phyloP scores from a whole-genome alignment of 257 asterid genomes.

The Fraxinus anomala region DNA sequence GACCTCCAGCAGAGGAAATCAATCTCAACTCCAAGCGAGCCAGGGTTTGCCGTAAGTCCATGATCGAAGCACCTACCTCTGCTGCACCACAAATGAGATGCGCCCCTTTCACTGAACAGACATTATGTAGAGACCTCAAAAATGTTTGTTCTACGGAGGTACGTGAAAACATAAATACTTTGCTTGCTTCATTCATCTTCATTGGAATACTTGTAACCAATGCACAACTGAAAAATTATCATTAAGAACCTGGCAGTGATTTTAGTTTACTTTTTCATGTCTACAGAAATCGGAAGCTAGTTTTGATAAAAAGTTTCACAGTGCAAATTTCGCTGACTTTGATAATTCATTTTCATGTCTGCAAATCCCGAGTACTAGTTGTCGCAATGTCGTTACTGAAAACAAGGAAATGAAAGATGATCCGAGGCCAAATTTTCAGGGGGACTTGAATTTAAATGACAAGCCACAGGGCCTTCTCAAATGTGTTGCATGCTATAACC shows the following conservation, averaged over 20 bases:
- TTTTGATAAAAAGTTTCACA: conserved; percentile 27
- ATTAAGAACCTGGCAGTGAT: conserved; percentile 24
- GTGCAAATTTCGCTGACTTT: conserved; percentile 34
- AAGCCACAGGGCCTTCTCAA: conserved; percentile 44
- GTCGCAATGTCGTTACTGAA: conserved; percentile 32
- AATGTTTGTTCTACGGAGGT: conserved; percentile 40
- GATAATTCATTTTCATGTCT: conserved; percentile 35
- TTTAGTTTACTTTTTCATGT: conserved; percentile 23
- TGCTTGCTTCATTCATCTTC: conserved; percentile 19
- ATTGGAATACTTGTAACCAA: conserved; percentile 22
- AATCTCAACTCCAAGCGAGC: conserved; percentile 33
- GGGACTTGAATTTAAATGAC: conserved; percentile 31
- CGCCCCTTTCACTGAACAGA: conserved; percentile 36
- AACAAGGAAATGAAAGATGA: conserved; percentile 38
- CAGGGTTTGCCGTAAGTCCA: conserved; percentile 24
- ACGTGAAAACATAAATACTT: conserved; percentile 15
- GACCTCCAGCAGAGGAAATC: conserved; percentile 32
- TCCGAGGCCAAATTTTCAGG: conserved; percentile 33
- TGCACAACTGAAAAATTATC: conserved; percentile 16
- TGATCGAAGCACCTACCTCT: conserved; percentile 22
- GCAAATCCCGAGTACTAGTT: conserved; percentile 36
- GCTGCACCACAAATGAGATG: conserved; percentile 32
- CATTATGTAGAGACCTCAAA: conserved; percentile 32
- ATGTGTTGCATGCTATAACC: conserved; percentile 63
- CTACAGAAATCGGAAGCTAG: conserved; percentile 37